Base-by-base conservation (phyloP, 225 moss, liverwort and hornwort genomes). In the Climacium dendroides region DNA sequence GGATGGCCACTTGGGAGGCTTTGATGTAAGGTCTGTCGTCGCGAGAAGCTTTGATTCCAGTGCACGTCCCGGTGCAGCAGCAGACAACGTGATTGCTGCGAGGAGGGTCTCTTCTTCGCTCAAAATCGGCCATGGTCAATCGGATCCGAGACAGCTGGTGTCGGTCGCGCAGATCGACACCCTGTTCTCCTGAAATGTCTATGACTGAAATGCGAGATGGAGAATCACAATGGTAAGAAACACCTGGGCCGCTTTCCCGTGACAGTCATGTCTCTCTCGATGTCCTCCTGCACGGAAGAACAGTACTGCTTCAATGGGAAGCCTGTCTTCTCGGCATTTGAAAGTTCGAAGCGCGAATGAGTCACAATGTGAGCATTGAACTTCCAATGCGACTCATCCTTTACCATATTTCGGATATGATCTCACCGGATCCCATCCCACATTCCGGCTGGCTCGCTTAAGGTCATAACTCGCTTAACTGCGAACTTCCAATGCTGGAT, bases 1-100 rank as follows among this genome's bases (percentile, higher is more conserved):
- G 62, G 24, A 93, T 78, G 48, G 89, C 90, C 14, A 93, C 90
- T 65, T 93, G 93, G 10, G 93, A 93, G 55, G 93, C 81, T 92
- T 86, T 93, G 47, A 93, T 72, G 43, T 89, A 70, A 4, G 78
- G 62, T 55, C 77, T 83, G 24, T 89, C 90, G 34, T 61, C 50
- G 37, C 52, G 47, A 47, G 89, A 76, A 43, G 47, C 72, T 78
- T 83, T 88, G 9, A 89, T 30, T 50, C 90, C 92, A 2, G 93
- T 91, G 86, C 93, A 93, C 19, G 87, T 77, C 24, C 92, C 92
- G 10, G 84, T 78, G 88, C 93, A 92, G 73, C 89, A 90, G 83
- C 93, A 93, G 17, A 93, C 85, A 15, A 92, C 84, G 15, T 88
- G 87, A 78, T 88, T 92, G 85, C 32, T 90, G 75, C 91, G 89